Conservation (phyloP, 2,329 filamentous ascomycete genomes). For the Tolypocladium guangdongense region DNA sequence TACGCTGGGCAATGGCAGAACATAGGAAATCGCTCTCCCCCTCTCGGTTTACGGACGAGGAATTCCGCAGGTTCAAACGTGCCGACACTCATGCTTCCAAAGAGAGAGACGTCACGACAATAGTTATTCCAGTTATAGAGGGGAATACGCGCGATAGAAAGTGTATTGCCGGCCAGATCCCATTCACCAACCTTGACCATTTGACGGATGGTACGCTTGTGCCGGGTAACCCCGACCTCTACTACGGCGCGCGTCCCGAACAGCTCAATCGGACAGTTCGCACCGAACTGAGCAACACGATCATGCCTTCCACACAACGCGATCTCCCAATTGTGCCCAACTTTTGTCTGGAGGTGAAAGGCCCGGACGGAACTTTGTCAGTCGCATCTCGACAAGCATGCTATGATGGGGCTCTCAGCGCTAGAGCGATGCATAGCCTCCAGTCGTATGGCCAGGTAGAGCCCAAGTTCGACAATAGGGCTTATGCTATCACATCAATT, state of each 20-base stretch:
- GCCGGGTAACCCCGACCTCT: too few relatives aligned
- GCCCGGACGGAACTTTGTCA: too few relatives aligned
- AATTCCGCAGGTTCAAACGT: slow-evolving; percentile 17
- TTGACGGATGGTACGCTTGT: too few relatives aligned
- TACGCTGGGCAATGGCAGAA: slow-evolving; percentile 3
- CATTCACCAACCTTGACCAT: too few relatives aligned
- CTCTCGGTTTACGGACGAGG: slow-evolving; percentile 20
- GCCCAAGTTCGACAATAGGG: neutral
- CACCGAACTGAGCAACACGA: too few relatives aligned
- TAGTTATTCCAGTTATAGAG: slow-evolving; percentile 21
- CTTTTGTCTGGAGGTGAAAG: too few relatives aligned
- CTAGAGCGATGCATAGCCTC: slow-evolving; percentile 22
- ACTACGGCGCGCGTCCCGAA: too few relatives aligned
- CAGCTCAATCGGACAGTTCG: too few relatives aligned
- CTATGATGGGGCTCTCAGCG: slow-evolving; percentile 8
- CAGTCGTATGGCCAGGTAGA: slow-evolving; percentile 13
- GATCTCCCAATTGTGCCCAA: too few relatives aligned
- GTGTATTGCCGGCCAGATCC: slow-evolving; percentile 12
- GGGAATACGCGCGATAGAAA: slow-evolving; percentile 12
- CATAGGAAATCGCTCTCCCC: slow-evolving; percentile 22
- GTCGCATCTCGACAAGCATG: too few relatives aligned
- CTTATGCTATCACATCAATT: neutral
- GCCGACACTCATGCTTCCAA: slow-evolving; percentile 17
- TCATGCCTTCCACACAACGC: too few relatives aligned
- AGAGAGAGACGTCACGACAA: slow-evolving; percentile 19